These are phyloP conservation scores for Mycena haematopus DNA, from an alignment of 768 basidiomycete genomes.

Conservation along the genomic window DNA sequence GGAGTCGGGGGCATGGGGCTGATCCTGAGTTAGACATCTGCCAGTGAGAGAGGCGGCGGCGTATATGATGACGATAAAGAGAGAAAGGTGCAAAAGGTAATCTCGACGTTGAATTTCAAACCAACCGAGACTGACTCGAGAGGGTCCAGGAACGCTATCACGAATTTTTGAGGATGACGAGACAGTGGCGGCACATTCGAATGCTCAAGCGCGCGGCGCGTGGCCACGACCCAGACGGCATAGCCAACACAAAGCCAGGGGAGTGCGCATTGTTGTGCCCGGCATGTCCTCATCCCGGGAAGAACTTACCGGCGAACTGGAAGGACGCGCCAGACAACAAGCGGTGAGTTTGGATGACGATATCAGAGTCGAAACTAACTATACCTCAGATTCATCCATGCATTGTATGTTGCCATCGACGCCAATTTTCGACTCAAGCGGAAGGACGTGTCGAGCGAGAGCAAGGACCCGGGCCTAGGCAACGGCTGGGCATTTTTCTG, in stretches of 20 bases:
- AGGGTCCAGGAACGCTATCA: background rate
- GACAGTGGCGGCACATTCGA: conserved; percentile 26
- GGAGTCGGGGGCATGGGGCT: no score
- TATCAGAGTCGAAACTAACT: no score
- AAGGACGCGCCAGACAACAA: conserved; percentile 17
- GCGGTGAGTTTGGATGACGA: background rate
- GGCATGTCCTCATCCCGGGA: conserved; percentile 36
- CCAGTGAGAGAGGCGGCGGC: no score
- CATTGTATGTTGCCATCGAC: conserved; percentile 31
- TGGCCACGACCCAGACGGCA: conserved; percentile 6
- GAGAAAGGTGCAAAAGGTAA: no score
- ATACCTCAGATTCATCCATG: background rate
- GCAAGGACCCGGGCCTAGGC: conserved; percentile 2
- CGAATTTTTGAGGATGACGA: conserved; percentile 20
- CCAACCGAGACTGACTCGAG: no score
- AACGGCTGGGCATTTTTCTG: no score
- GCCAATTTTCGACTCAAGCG: conserved; percentile 34
- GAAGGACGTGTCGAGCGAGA: background rate
- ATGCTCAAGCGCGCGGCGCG: conserved; percentile 29
- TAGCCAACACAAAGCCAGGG: no score
- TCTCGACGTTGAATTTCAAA: no score
- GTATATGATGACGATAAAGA: no score
- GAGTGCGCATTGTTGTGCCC: conserved; percentile 36
- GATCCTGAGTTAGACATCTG: no score
- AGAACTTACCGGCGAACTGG: conserved; percentile 36